Evolutionary conservation across 441 rosid genomes (phyloP).

Genomic region (Metrosideros polymorpha): DNA sequence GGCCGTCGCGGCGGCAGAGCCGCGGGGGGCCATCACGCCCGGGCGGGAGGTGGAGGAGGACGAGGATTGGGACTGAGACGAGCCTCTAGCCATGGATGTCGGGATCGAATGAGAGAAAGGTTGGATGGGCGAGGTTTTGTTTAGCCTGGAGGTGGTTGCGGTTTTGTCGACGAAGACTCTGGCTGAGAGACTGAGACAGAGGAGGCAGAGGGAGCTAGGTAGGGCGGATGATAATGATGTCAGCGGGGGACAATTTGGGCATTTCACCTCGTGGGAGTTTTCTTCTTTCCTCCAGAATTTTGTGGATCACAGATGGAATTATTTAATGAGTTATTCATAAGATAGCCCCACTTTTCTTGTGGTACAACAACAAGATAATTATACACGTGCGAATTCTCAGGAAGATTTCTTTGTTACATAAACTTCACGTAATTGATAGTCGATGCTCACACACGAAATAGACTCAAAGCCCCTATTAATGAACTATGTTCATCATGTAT

Average conservation of each 20-base stretch:
- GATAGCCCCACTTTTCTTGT: background rate
- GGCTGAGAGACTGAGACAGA: background rate
- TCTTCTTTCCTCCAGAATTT: too few relatives aligned
- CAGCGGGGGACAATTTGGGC: background rate
- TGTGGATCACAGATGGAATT: background rate
- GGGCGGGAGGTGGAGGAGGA: slow-evolving; percentile 48
- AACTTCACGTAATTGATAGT: background rate
- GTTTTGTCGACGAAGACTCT: background rate
- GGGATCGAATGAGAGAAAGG: background rate
- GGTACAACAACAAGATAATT: background rate
- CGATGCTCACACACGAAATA: too few relatives aligned
- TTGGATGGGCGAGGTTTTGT: background rate
- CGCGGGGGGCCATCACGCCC: slow-evolving; percentile 63
- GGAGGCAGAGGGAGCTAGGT: too few relatives aligned
- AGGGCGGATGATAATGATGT: background rate
- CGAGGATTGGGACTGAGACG: slow-evolving; percentile 63
- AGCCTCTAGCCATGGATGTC: slow-evolving; percentile 59
- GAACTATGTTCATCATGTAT: rapidly evolving
- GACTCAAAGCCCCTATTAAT: background rate
- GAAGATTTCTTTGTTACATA: background rate
- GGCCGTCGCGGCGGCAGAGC: slow-evolving; percentile 78
- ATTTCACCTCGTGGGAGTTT: too few relatives aligned
- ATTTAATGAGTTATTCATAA: background rate
- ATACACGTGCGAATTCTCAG: background rate
- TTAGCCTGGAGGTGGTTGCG: background rate